These are phyloP conservation scores for Dioszegia hungarica DNA, from an alignment of 768 basidiomycete species.

Conservation along the genomic window DNA sequence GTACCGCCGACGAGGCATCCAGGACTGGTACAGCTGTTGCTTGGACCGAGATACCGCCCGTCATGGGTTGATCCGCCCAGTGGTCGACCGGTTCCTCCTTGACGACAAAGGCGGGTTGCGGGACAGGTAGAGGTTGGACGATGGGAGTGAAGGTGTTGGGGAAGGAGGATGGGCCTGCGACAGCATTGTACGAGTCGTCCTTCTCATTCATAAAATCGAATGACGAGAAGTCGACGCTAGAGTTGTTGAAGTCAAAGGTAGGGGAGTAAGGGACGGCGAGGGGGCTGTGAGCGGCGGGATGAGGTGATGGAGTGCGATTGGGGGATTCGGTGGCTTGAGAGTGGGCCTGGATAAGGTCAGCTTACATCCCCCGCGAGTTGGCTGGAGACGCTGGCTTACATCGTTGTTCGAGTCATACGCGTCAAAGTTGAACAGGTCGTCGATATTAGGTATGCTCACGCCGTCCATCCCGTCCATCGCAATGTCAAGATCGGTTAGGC, in stretches of 20 bases:
- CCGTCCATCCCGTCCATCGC: slow-evolving; percentile 8
- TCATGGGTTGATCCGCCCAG: slow-evolving; percentile 8
- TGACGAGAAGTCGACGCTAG: slow-evolving; percentile 4
- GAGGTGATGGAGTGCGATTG: slow-evolving; percentile 37
- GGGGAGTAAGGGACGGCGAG: slow-evolving; percentile 1
- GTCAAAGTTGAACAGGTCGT: slow-evolving; percentile 36
- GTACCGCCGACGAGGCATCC: not conserved
- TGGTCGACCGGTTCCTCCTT: slow-evolving; percentile 39
- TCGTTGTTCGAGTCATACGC: slow-evolving; percentile 25
- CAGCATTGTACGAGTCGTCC: not conserved
- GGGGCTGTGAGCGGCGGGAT: slow-evolving; percentile 9
- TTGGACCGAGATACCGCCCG: slow-evolving; percentile 3
- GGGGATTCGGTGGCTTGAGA: slow-evolving; percentile 35
- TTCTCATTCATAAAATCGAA: slow-evolving; percentile 3
- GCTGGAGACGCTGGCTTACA: slow-evolving; percentile 11
- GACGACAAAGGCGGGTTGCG: slow-evolving; percentile 3
- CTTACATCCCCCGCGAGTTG: slow-evolving; percentile 6
- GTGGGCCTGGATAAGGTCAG: slow-evolving; percentile 20
- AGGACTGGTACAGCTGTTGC: not conserved
- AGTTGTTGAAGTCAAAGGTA: slow-evolving; percentile 11
- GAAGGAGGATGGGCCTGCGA: slow-evolving; percentile 4
- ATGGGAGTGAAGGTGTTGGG: not conserved
- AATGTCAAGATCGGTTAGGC: slow-evolving; percentile 7
- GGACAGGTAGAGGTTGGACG: no score
- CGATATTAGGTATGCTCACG: slow-evolving; percentile 1